phyloP scores from a whole-genome alignment of 176 grass and related monocot species.

The Ampelocalamus luodianensis region DNA sequence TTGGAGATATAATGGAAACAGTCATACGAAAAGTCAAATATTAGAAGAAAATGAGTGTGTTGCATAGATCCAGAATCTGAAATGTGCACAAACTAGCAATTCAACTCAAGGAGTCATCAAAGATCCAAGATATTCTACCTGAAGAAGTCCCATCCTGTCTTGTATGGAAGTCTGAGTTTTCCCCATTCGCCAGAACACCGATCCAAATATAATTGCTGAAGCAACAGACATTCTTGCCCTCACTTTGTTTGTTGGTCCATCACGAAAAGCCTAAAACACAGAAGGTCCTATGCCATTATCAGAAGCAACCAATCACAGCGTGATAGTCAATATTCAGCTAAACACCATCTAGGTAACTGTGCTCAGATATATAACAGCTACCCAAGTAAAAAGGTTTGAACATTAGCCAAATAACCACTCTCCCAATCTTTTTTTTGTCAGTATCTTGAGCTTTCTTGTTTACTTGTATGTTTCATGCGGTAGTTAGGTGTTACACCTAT shows the following conservation, averaged over 20 bases:
- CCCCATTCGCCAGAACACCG: conserved; percentile 94
- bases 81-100: conserved; percentile 13
- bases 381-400: not conserved
- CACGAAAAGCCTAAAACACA: conserved; percentile 81
- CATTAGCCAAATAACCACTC: not conserved
- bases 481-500: not conserved
- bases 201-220: conserved; percentile 98
- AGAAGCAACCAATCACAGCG: conserved; percentile 9
- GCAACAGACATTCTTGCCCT: conserved; percentile 94
- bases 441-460: not conserved
- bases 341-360: conserved; percentile 6
- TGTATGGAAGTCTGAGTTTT: conserved; percentile 93
- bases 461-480: not conserved
- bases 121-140: conserved; percentile 56
- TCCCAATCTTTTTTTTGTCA: not conserved
- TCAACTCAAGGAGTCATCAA: conserved; percentile 34
- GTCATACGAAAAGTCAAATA: not conserved
- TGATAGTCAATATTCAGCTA: conserved; percentile 29
- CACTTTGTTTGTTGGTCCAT: conserved; percentile 98
- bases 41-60: not conserved
- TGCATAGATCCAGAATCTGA: not conserved
- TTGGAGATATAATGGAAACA: not conserved
- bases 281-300: conserved; percentile 24
- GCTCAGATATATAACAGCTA: not conserved
- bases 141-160: conserved; percentile 95